phyloP scores from a whole-genome alignment of 2,329 filamentous ascomycete genomes.

The Colletotrichum sp. region DNA sequence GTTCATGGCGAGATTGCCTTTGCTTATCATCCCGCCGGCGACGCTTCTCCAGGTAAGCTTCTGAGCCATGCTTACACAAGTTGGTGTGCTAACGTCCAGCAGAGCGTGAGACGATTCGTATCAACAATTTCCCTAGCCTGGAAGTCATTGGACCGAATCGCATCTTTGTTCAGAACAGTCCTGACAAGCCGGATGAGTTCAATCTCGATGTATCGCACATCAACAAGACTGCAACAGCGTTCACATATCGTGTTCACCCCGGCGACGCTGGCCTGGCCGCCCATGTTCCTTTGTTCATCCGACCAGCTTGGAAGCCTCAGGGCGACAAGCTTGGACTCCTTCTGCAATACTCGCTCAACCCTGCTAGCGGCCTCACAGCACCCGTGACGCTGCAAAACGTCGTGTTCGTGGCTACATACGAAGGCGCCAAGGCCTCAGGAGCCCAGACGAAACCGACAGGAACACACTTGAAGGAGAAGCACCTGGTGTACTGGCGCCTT shows the following conservation, averaged over 20 bases:
- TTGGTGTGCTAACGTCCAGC: neutral
- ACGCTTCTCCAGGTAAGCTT: conserved; percentile 47
- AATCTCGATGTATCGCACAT: conserved; percentile 75
- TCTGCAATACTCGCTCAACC: conserved; percentile 84
- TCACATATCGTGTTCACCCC: conserved; percentile 89
- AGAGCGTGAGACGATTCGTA: conserved; percentile 72
- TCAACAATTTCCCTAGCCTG: conserved; percentile 87
- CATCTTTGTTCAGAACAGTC: conserved; percentile 77
- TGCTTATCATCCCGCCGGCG: conserved; percentile 67
- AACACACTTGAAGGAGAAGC: conserved; percentile 79
- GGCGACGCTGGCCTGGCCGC: conserved; percentile 56
- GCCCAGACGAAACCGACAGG: conserved; percentile 81
- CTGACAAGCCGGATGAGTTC: conserved; percentile 79
- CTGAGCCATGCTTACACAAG: neutral
- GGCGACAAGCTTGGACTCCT: conserved; percentile 86
- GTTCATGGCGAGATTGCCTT: conserved; percentile 91
- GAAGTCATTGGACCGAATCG: conserved; percentile 95
- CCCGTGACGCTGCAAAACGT: conserved; percentile 70
- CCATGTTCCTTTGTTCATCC: conserved; percentile 76
- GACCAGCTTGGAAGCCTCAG: conserved; percentile 82
- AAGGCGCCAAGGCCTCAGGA: conserved; percentile 66
- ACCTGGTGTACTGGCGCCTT: conserved; percentile 80
- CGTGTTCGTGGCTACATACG: conserved; percentile 73
- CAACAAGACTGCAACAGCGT: conserved; percentile 77
- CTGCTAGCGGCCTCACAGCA: conserved; percentile 55